Evolutionary conservation across 2,329 filamentous ascomycete genomes (phyloP).

Genomic region (Tolypocladium capitatum): DNA sequence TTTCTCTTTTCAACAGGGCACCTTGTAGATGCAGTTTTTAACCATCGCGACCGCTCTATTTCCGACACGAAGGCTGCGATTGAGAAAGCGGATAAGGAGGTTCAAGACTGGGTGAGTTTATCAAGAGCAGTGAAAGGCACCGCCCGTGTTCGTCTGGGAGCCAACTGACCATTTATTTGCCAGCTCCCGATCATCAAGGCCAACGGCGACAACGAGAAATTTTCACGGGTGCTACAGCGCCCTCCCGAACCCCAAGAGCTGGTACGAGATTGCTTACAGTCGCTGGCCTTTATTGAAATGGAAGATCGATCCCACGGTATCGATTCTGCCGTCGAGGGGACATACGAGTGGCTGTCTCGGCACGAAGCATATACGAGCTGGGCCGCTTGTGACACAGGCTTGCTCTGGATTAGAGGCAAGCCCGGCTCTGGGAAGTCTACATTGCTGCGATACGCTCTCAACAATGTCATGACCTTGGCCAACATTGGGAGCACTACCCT

Average conservation of each 20-base stretch:
- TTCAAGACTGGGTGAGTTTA: too few relatives aligned
- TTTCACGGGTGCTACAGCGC: not conserved
- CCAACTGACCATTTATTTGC: too few relatives aligned
- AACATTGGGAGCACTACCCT: not conserved
- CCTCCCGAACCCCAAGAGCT: too few relatives aligned
- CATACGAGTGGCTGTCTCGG: conserved; percentile 19
- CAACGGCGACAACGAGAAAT: not conserved
- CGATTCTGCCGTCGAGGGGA: conserved; percentile 9
- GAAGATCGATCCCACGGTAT: conserved; percentile 11
- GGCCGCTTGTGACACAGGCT: conserved; percentile 3
- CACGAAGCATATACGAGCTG: conserved; percentile 13
- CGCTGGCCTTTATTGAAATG: conserved; percentile 18
- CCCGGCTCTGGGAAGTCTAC: conserved; percentile 28
- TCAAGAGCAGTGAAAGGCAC: too few relatives aligned
- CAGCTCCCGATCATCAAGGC: conserved; percentile 4
- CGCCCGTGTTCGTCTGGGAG: too few relatives aligned
- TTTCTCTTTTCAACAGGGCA: too few relatives aligned
- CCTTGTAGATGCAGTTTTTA: too few relatives aligned
- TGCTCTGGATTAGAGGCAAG: conserved; percentile 27
- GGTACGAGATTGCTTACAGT: conserved; percentile 12
- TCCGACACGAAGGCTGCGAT: too few relatives aligned
- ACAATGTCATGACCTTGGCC: not conserved
- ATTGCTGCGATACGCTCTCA: conserved; percentile 19
- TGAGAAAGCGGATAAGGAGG: too few relatives aligned
- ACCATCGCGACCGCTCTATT: too few relatives aligned